These are phyloP conservation scores for Paracoccidioides lutzii DNA, from an alignment of 2,329 filamentous ascomycete species.

Conservation along the genomic window DNA sequence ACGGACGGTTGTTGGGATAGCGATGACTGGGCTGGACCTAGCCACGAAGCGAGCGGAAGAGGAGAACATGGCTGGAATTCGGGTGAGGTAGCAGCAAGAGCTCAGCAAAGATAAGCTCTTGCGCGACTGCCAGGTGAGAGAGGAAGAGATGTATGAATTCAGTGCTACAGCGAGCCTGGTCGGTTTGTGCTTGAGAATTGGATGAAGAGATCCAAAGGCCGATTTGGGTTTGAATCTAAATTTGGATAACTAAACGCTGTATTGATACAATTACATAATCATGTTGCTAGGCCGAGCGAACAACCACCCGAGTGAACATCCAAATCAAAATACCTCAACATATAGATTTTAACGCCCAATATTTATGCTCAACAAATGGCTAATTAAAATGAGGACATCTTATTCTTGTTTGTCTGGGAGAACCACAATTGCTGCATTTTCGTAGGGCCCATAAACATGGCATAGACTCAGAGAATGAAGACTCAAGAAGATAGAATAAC, in stretches of 20 bases:
- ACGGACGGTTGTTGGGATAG: conserved; percentile 22
- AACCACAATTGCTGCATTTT: too few relatives aligned
- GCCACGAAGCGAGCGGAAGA: conserved; percentile 35
- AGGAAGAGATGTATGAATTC: background rate
- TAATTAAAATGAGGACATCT: too few relatives aligned
- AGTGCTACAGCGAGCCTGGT: background rate
- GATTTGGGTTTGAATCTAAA: background rate
- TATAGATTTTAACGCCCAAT: too few relatives aligned
- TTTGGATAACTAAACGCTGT: background rate
- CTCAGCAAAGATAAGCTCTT: background rate
- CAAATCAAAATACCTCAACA: too few relatives aligned
- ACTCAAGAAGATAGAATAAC: too few relatives aligned
- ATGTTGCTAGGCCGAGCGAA: too few relatives aligned
- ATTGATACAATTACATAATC: background rate
- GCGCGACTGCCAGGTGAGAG: conserved; percentile 5
- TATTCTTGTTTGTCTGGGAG: too few relatives aligned
- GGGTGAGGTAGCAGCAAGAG: background rate
- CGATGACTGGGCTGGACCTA: conserved; percentile 22
- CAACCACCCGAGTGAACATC: too few relatives aligned
- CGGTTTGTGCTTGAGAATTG: background rate
- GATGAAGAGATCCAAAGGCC: background rate
- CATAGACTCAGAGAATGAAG: too few relatives aligned
- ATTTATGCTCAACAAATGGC: too few relatives aligned
- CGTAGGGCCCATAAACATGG: too few relatives aligned
- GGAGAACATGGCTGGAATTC: conserved; percentile 28